Evolutionary conservation across 306 rosid genomes (phyloP).

Genomic region (Vigna radiata): DNA sequence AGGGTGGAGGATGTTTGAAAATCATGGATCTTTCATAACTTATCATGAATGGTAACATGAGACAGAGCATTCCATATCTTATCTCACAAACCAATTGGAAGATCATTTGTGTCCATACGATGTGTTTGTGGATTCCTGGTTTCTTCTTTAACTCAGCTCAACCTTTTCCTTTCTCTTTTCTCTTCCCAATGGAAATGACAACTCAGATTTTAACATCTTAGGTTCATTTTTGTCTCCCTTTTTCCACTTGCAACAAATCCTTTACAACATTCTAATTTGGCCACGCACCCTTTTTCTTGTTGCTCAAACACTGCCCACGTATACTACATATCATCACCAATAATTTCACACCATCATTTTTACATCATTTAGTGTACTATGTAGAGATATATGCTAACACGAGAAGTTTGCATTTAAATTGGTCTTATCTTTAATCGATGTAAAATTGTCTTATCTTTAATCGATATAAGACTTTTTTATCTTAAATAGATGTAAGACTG

Average conservation of each 20-base stretch:
- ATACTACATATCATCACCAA: constrained; percentile 5
- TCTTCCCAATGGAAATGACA: neutral
- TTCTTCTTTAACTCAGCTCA: constrained; percentile 4
- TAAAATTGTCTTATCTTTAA: too few relatives aligned
- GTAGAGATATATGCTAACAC: too few relatives aligned
- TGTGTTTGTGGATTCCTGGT: constrained; percentile 36
- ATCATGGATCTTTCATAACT: constrained; percentile 47
- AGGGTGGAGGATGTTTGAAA: constrained; percentile 32
- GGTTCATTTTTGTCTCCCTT: constrained; percentile 28
- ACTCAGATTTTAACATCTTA: constrained; percentile 14
- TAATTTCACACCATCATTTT: too few relatives aligned
- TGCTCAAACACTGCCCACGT: constrained; percentile 52
- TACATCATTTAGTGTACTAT: too few relatives aligned
- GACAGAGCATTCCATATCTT: constrained; percentile 38
- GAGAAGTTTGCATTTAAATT: too few relatives aligned
- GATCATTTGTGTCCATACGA: constrained; percentile 47
- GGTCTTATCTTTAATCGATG: too few relatives aligned
- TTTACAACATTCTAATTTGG: constrained; percentile 38
- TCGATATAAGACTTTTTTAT: too few relatives aligned
- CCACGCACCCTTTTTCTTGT: constrained; percentile 45
- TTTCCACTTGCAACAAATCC: constrained; percentile 38
- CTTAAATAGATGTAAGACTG: too few relatives aligned
- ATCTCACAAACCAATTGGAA: constrained; percentile 41
- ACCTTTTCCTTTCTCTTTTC: neutral
- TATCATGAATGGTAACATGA: constrained; percentile 44